Base-by-base conservation (phyloP, 495 filamentous ascomycete genomes). In the Rostrohypoxylon terebratum region DNA sequence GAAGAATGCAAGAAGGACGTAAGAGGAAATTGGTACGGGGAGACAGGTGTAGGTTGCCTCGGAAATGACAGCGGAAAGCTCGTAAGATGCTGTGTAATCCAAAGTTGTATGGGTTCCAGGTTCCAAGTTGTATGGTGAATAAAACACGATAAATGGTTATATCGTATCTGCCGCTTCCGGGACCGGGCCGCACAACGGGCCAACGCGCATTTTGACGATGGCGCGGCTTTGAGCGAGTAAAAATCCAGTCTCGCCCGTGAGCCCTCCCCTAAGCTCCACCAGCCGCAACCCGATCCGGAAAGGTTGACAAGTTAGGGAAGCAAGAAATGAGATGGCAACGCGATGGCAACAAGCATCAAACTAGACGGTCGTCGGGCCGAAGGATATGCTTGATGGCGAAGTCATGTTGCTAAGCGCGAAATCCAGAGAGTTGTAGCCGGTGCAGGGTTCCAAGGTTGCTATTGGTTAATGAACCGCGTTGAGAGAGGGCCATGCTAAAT, bases 101-200 rank as follows among this genome's bases (percentile, higher is more conserved):
- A 64, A 55, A 4, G 28, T 64, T 55, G 70, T 72, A 72, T 72
- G 69, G n/a, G n/a, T n/a, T n/a, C n/a, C n/a, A n/a, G n/a, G n/a
- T n/a, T n/a, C n/a, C n/a, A 55, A 4, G 28, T 64, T 55, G 70
- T 73, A 73, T 73, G 58, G 42, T 74, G 14, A 63, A 63, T 53
- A 50, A 40, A 68, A 50, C 44, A 66, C 23, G 51, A 66, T 57
- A 36, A 67, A 67, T 66, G 71, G 42, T 45, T 20, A 45, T 45
- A 45, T 74, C 66, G 71, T 74, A 74, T 74, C 62, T 74, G 59
- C 57, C 71, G 66, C 59, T 74, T 45, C 57, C 71, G 71, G 71
- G 63, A 70, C 66, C 71, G 71, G 71, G 66, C 71, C 71, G 71
- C 66, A 16, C 66, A 74, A 70, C 71, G 71, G 71, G 71, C 71